Evolutionary conservation across 2,329 filamentous ascomycete species (phyloP), one percentile per base, ranked within the genome.

Genomic region (Chaetomiaceae sp.): DNA sequence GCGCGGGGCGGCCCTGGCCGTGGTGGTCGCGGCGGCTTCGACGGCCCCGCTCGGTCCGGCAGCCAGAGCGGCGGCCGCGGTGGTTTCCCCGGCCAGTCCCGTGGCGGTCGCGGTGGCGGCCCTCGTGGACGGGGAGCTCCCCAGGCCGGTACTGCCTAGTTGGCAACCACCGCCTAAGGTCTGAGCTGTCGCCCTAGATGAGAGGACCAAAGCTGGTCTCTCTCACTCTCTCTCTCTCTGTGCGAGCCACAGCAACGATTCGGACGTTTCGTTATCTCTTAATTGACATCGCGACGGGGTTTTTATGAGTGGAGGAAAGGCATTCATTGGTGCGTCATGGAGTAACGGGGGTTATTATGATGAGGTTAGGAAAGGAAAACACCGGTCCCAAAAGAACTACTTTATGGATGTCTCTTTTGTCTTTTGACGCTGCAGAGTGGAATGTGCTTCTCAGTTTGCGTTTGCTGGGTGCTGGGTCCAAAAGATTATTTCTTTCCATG

Each of bases 81-180:
- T 55, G 83, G 81, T 65, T 91, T 86, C 71, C 74, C 78, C 52
- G 80, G 84, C 49, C 84, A 85, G 51, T 76, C 62, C 48, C 75
- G 76, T 57, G 73, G 72, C 58, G 77, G 85, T 57, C 82, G 87
- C 57, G 80, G 82, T 60, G 74, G 81, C 60, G 73, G 77, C 62
- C 73, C 82, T 58, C 81, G 83, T 54, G 79, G 82, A 51, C 81
- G 86, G 59, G 83, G 86, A 55, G 69, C 54, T 31, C 51, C 76
- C 44, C 77, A 79, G 65, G 63, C 70, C 43, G 73, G 77, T 60
- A 81, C 78, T 58, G 77, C 74, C 59, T 81, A 67, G 66, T 48
- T 55, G 44, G 54, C 50, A 33, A 39, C 33, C 20, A 34, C 44
- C 19, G 53, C 54, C 4, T 55, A 53, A 44, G 12, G 51, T 31